Evolutionary conservation across 1,284 basidiomycete genomes (phyloP).

Genomic region (Ceratobasidium sp.): DNA sequence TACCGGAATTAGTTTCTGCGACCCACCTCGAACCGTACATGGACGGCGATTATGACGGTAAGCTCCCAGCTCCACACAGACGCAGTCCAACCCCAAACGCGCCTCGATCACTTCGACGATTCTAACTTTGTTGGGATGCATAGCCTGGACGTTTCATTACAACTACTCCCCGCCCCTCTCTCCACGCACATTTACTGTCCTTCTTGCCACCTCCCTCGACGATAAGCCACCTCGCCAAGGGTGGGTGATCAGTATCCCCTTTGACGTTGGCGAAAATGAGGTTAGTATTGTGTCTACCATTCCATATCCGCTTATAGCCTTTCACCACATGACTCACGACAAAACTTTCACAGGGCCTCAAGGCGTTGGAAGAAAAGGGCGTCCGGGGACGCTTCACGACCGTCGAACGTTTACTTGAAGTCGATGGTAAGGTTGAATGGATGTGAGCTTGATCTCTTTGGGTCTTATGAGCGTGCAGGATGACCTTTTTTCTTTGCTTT

Average conservation of each 20-base stretch:
- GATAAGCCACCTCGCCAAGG: constrained; percentile 46
- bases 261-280: constrained; percentile 53
- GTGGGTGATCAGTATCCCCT: constrained; percentile 69
- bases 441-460: constrained; percentile 52
- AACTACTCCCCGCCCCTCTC: constrained; percentile 71
- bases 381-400: constrained; percentile 71
- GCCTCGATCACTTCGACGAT: not conserved
- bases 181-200: constrained; percentile 74
- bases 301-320: not conserved
- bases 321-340: not conserved
- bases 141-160: constrained; percentile 76
- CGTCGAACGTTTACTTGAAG: constrained; percentile 68
- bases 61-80: not conserved
- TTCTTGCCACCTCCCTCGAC: constrained; percentile 66
- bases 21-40: constrained; percentile 30
- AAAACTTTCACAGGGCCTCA: constrained; percentile 54
- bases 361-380: constrained; percentile 68
- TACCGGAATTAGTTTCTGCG: constrained; percentile 26
- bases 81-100: not conserved
- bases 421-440: constrained; percentile 74
- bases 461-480: not conserved
- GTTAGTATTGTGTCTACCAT: constrained; percentile 55
- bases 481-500: not conserved
- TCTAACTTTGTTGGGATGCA: too few relatives aligned
- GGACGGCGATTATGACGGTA: constrained; percentile 26